A percentile compares a stretch with the other conserved stretches of the same genome.
Evolutionary conservation across 73 alveolate species (phyloP).

Genomic region (Paramecium biaurelia): DNA sequence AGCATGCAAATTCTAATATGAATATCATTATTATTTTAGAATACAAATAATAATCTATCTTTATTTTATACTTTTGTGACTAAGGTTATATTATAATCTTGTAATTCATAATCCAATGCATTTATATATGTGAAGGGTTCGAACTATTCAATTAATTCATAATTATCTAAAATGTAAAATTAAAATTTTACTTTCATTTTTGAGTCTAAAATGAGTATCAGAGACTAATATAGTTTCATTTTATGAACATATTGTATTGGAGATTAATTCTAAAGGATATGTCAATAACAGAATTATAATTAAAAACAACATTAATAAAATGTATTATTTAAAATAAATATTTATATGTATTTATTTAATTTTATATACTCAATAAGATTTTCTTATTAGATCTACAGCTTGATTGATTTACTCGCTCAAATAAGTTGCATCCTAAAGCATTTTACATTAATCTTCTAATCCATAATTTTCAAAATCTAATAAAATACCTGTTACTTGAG

Average conservation of each 20-base stretch:
- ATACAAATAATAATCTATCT: background rate
- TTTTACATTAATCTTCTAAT: background rate
- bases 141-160: no score
- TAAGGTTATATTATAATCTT: background rate
- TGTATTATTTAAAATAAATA: background rate
- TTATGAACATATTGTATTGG: background rate
- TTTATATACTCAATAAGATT: background rate
- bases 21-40: no score
- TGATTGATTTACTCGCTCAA: conserved; percentile 40
- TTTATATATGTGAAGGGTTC: background rate
- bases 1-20: background rate
- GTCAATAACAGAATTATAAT: background rate
- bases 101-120: no score
- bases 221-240: background rate
- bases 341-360: background rate
- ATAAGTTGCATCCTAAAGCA: background rate
- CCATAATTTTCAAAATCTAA: conserved; percentile 41
- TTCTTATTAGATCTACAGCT: conserved; percentile 19
- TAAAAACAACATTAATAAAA: background rate
- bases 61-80: no score
- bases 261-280: background rate
- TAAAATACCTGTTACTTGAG: conserved; percentile 19
- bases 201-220: background rate
- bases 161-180: background rate
- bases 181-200: background rate